A percentile compares a stretch with the other conserved stretches of the same genome.
phyloP scores from a whole-genome alignment of 2,329 filamentous ascomycete genomes.

The Ophiostoma angusticollis region DNA sequence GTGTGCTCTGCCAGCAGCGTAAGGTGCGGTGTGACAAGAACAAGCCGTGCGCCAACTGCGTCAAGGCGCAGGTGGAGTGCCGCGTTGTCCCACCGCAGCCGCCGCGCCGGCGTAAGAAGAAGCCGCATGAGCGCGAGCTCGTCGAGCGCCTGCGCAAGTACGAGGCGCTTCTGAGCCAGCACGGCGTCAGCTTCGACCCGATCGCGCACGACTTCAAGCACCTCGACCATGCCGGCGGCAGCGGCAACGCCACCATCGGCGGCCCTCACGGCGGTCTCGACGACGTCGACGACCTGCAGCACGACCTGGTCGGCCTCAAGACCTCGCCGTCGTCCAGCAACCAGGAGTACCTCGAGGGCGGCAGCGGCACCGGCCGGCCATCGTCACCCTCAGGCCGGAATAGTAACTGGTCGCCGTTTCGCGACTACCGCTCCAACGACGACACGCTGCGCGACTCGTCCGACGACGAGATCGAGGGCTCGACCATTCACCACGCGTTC shows the following conservation, averaged over 20 bases:
- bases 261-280: no score
- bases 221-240: conserved; percentile 16
- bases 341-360: conserved; percentile 14
- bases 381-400: no score
- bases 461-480: conserved; percentile 43
- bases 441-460: conserved; percentile 39
- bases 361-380: not conserved
- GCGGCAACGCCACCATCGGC: conserved; percentile 13
- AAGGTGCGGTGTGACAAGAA: conserved; percentile 65
- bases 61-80: conserved; percentile 49
- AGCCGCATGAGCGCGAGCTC: conserved; percentile 57
- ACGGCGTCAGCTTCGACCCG: conserved; percentile 57
- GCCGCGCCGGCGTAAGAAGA: conserved; percentile 45
- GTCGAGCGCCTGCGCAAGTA: conserved; percentile 57
- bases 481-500: conserved; percentile 44
- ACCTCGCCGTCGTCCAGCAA: conserved; percentile 36
- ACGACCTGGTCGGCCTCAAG: conserved; percentile 41
- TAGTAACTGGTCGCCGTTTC: no score
- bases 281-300: conserved; percentile 43
- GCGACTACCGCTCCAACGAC: conserved; percentile 41
- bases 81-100: conserved; percentile 43
- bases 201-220: conserved; percentile 40
- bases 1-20: conserved; percentile 61
- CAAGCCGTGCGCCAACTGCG: conserved; percentile 58
- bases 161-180: conserved; percentile 50